Conservation (phyloP, 1,139 yeast species). For the Protomyces inouyei region DNA sequence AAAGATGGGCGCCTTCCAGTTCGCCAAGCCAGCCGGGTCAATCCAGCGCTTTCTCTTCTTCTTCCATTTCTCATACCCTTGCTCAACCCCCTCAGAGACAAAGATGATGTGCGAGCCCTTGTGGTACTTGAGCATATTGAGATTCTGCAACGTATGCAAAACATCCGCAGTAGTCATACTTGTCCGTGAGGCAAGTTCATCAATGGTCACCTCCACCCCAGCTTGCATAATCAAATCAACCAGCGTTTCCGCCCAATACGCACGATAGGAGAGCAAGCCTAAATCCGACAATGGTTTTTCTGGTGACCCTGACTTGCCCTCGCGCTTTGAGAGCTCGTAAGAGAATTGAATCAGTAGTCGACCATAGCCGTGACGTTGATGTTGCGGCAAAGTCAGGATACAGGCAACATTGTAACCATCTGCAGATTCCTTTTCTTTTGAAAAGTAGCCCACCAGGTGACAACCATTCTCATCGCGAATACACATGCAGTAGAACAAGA, state of each 20-base stretch:
- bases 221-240: constrained; percentile 68
- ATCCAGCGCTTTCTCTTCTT: constrained; percentile 64
- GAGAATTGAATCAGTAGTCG: constrained; percentile 86
- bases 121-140: constrained; percentile 83
- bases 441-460: constrained; percentile 91
- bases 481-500: constrained; percentile 92
- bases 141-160: constrained; percentile 82
- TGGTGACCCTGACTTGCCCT: constrained; percentile 89
- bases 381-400: constrained; percentile 90
- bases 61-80: constrained; percentile 66
- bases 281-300: constrained; percentile 95
- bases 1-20: constrained; percentile 80
- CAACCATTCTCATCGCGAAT: constrained; percentile 81
- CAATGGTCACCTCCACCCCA: constrained; percentile 73
- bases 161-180: constrained; percentile 97
- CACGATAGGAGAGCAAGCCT: constrained; percentile 87
- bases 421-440: constrained; percentile 93
- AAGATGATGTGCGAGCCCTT: constrained; percentile 95
- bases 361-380: constrained; percentile 93
- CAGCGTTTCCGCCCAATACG: constrained; percentile 92
- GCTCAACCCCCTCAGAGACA: constrained; percentile 74
- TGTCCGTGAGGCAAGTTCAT: constrained; percentile 78
- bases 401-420: constrained; percentile 97
- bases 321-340: constrained; percentile 79
- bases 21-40: constrained; percentile 58